Conservation (phyloP, 257 asterid species). For the Lithospermum erythrorhizon region DNA sequence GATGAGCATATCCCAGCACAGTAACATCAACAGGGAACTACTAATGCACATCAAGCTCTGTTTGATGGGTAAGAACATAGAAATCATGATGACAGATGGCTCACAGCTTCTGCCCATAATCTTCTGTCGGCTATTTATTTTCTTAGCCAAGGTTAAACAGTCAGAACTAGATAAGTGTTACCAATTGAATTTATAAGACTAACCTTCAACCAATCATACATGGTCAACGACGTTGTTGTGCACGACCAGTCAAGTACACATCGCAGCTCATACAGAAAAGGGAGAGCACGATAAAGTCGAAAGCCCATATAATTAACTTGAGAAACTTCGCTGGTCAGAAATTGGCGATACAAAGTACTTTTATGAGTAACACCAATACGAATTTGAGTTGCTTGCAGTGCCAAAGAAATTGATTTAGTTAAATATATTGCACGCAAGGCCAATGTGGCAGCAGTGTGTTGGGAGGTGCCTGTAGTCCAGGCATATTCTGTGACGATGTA, state of each 20-base stretch:
- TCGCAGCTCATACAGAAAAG: constrained; percentile 86
- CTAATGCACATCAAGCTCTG: too few relatives aligned
- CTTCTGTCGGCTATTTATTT: neutral
- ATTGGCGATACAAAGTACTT: constrained; percentile 94
- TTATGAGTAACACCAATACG: constrained; percentile 88
- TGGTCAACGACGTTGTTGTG: constrained; percentile 84
- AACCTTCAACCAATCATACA: constrained; percentile 99
- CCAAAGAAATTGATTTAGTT: constrained; percentile 75
- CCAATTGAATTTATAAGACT: constrained; percentile 12
- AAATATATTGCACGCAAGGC: constrained; percentile 90
- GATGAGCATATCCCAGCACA: too few relatives aligned
- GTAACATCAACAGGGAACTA: too few relatives aligned
- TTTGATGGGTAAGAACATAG: too few relatives aligned
- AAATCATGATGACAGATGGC: too few relatives aligned
- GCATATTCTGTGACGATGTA: constrained; percentile 74
- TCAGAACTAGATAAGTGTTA: neutral
- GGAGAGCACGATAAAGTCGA: constrained; percentile 90
- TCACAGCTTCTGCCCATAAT: too few relatives aligned
- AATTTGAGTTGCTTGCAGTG: constrained; percentile 90
- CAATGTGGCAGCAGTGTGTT: constrained; percentile 62
- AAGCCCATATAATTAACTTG: constrained; percentile 75
- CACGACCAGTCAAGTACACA: constrained; percentile 99
- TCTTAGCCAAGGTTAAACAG: neutral
- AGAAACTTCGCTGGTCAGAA: constrained; percentile 89
- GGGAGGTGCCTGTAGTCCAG: constrained; percentile 68